Evolutionary conservation across 2,329 filamentous ascomycete species (phyloP), one percentile per base, ranked within the genome.

Genomic region (Alternaria gaisen): DNA sequence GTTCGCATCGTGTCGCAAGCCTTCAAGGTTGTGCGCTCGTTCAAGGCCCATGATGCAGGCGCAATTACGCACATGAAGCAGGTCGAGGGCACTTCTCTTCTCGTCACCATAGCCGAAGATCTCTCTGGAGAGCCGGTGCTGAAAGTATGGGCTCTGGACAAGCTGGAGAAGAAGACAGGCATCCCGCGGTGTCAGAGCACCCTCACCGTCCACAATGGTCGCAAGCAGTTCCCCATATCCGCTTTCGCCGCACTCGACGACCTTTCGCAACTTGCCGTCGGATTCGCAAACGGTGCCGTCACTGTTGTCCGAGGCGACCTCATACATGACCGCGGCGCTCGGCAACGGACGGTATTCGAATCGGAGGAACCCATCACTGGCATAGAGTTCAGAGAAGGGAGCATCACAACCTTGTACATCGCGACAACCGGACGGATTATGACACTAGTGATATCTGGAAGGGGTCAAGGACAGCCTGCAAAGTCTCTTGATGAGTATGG

Each of bases 131-230:
- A 98, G 71, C 94, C 95, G 0, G 86, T 94, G 20, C 81, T 99
- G 61, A 98, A 97, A 78, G 94, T 98, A n/a, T 99, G 95, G 95
- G 94, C 93, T 22, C 84, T 99, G 69, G 94, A 98, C 77, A 96
- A 94, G 80, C 86, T 90, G 4, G 93, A 97, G 68, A 98, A 95
- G 85, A 98, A 96, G 85, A 96, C 92, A 5, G 93, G 93, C 42
- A 84, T 90, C 63, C 95, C 95, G 16, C 92, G 90, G 40, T 98
- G 95, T 76, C 85, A 97, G 67, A 97, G 92, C 74, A 95, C 91
- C 1, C 81, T 97, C 53, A 88, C 86, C 22, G 90, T 99, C 66
- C 91, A 93, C 76, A 98, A 98, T 81, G 93, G 91, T 41, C 88
- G 92, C 76, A 93, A 94, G 76, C 93, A 91, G 70, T 98, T 97